Evolutionary conservation across 75 land plant species (phyloP), one percentile per base, ranked within the genome.

Genomic region (Selaginella tamariscina): DNA sequence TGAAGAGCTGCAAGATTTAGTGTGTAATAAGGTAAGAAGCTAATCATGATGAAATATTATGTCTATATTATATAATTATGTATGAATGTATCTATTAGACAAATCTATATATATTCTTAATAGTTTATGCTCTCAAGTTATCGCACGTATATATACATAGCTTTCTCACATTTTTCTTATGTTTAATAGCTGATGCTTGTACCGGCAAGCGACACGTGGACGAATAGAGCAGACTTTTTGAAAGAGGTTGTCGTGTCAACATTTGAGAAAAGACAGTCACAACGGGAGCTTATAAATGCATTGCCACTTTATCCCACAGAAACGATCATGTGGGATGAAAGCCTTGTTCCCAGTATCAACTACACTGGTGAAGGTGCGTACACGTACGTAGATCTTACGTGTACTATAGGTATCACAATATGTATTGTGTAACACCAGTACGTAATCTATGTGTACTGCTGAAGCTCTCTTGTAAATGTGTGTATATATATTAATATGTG

Each of bases 301-400:
- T 82, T 94, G 27, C 99, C 99, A 24, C 81, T 94, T 2, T 94
- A 94, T 71, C 99, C 99, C 22, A 94, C 90, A 75, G 99, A 94
- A 74, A 80, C 82, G 32, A 85, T 94, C 32, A 94, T 94, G 99
- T 94, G 99, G 99, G 99, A 94, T 83, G 99, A 94, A 70, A 89
- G 90, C 49, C 66, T 94, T 65, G 96, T 94, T 1, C 99, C 99
- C 0, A 94, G 99, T 70, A 90, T 94, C 67, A 94, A 90, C 31
- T 94, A 94, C 75, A 81, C 89, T 49, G 99, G 99, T 21, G 99
- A 91, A 73, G 99, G 96, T n/a, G n/a, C n/a, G n/a, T n/a, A n/a
- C n/a, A n/a, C n/a, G n/a, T n/a, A n/a, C n/a, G n/a, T n/a, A n/a
- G n/a, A n/a, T n/a, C n/a, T n/a, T n/a, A n/a, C n/a, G n/a, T n/a